Evolutionary conservation across 345 rosid genomes (phyloP).

Genomic region (Kernera saxatilis): DNA sequence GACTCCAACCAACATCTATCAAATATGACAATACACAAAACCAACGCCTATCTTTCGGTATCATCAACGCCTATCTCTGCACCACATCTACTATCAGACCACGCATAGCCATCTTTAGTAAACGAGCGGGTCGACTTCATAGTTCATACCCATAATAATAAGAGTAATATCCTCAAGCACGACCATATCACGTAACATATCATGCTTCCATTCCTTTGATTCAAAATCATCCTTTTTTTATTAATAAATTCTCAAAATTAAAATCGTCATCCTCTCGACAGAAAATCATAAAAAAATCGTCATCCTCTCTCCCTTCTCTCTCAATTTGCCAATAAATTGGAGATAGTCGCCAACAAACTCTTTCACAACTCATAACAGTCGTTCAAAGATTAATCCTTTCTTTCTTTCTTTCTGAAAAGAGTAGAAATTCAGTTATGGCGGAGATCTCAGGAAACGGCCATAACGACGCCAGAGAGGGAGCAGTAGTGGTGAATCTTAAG

Average conservation of each 20-base stretch:
- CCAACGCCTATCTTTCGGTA: no score
- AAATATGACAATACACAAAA: no score
- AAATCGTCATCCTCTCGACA: conserved; percentile 11
- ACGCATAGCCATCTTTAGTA: no score
- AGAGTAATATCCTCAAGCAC: no score
- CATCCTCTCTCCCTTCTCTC: background rate
- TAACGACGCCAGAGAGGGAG: conserved; percentile 26
- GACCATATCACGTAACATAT: no score
- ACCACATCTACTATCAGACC: no score
- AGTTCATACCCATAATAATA: no score
- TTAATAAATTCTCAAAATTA: background rate
- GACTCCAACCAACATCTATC: no score
- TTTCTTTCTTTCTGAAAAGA: background rate
- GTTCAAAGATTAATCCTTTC: background rate
- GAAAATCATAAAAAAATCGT: no score
- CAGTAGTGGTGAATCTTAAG: conserved; percentile 47
- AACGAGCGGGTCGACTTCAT: no score
- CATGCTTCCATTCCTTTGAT: no score
- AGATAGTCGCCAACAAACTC: conserved; percentile 15
- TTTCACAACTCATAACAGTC: conserved; percentile 19
- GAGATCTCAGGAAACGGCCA: conserved; percentile 31
- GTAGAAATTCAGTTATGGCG: conserved; percentile 40
- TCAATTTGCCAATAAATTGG: conserved; percentile 28
- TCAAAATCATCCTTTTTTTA: background rate
- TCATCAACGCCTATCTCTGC: no score